Conservation (phyloP, 2,329 filamentous ascomycete species). For the Colletotrichum liriopes region DNA sequence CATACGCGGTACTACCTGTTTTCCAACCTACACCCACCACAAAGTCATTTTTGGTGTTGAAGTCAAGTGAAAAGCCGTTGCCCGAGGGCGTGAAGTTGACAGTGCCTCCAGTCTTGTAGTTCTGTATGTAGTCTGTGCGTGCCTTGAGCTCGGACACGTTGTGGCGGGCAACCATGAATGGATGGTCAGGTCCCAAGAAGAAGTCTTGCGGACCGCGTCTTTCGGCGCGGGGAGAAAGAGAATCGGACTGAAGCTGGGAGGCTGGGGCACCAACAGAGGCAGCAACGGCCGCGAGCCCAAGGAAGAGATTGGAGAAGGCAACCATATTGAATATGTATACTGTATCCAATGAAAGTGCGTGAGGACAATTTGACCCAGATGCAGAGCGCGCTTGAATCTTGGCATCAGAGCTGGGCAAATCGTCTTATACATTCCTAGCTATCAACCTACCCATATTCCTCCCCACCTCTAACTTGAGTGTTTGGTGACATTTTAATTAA, state of each 20-base stretch:
- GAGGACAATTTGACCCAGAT: too few relatives aligned
- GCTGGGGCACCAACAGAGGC: too few relatives aligned
- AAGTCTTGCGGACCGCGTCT: background rate
- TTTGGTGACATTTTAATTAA: too few relatives aligned
- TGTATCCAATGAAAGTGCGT: too few relatives aligned
- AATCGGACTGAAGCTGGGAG: background rate
- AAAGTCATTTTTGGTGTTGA: constrained; percentile 43
- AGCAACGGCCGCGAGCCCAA: too few relatives aligned
- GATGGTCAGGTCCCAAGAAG: constrained; percentile 4
- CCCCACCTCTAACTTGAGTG: too few relatives aligned
- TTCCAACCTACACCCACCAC: constrained; percentile 44
- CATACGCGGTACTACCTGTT: constrained; percentile 16
- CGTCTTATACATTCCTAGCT: too few relatives aligned
- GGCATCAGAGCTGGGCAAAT: too few relatives aligned
- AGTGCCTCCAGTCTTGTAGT: constrained; percentile 42
- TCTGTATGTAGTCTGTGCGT: constrained; percentile 43
- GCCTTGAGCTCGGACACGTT: constrained; percentile 5
- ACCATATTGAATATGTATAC: too few relatives aligned
- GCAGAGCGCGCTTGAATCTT: too few relatives aligned
- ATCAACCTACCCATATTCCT: too few relatives aligned
- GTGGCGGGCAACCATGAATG: constrained; percentile 8
- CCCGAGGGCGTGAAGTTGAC: constrained; percentile 40
- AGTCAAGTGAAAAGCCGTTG: constrained; percentile 41
- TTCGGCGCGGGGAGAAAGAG: constrained; percentile 11
- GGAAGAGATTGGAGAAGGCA: too few relatives aligned